Conservation (phyloP, 2,329 filamentous ascomycete genomes). For the Beauveria pseudobassiana region DNA sequence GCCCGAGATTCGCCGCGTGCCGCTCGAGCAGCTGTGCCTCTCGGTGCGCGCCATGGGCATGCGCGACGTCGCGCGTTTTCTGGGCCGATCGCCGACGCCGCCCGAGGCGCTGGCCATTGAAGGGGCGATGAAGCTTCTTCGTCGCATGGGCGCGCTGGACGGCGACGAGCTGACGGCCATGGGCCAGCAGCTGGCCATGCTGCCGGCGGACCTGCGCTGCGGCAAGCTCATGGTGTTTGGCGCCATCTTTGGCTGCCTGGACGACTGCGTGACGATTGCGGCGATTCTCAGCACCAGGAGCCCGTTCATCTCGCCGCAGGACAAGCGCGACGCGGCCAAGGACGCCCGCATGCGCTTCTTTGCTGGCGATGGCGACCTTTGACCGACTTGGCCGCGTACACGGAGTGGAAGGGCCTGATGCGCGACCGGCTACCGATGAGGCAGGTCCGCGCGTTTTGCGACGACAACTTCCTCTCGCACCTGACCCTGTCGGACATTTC, state of each 20-base stretch:
- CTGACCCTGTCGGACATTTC: slow-evolving; percentile 83
- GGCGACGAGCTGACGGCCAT: slow-evolving; percentile 82
- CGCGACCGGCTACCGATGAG: slow-evolving; percentile 50
- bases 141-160: slow-evolving; percentile 81
- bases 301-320: slow-evolving; percentile 77
- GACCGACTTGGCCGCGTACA: slow-evolving; percentile 77
- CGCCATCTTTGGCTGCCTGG: slow-evolving; percentile 85
- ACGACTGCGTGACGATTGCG: slow-evolving; percentile 81
- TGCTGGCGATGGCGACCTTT: slow-evolving; percentile 76
- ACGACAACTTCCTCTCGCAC: slow-evolving; percentile 74
- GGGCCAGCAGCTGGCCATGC: slow-evolving; percentile 87
- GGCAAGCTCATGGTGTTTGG: slow-evolving; percentile 95
- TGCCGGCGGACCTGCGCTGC: slow-evolving; percentile 86
- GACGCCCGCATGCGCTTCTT: slow-evolving; percentile 69
- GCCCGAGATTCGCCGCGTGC: slow-evolving; percentile 87
- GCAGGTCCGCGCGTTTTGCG: slow-evolving; percentile 69
- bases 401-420: slow-evolving; percentile 68
- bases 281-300: slow-evolving; percentile 84
- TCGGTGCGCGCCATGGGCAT: slow-evolving; percentile 95
- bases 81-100: slow-evolving; percentile 81
- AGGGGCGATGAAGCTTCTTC: slow-evolving; percentile 70
- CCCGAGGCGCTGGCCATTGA: slow-evolving; percentile 80
- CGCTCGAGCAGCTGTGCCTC: slow-evolving; percentile 87
- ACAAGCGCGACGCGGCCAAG: slow-evolving; percentile 76
- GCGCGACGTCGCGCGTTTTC: slow-evolving; percentile 69